Evolutionary conservation across 2,329 filamentous ascomycete species (phyloP).

Genomic region (Claviceps sorghi): DNA sequence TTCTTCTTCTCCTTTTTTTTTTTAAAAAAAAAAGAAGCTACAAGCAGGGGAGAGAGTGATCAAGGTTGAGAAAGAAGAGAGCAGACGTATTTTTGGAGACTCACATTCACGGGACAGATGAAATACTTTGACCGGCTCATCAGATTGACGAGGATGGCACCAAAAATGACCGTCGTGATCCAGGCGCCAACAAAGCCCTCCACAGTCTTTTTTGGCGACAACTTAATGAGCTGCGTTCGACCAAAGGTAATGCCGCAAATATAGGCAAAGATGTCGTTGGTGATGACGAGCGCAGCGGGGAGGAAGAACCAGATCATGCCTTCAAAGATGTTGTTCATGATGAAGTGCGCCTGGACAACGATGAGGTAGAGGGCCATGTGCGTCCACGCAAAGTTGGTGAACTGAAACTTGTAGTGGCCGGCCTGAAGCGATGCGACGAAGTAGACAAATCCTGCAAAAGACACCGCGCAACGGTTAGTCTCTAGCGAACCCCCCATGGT

Average conservation of each 20-base stretch:
- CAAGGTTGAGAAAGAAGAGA: too few species aligned
- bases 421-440: slow-evolving; percentile 92
- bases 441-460: slow-evolving; percentile 75
- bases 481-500: neutral
- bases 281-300: slow-evolving; percentile 86
- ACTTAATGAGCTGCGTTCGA: slow-evolving; percentile 88
- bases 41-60: too few species aligned
- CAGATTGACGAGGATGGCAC: slow-evolving; percentile 65
- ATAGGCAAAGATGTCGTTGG: slow-evolving; percentile 97
- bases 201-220: slow-evolving; percentile 97
- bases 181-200: slow-evolving; percentile 95
- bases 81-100: slow-evolving; percentile 13
- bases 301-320: slow-evolving; percentile 99
- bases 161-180: slow-evolving; percentile 86
- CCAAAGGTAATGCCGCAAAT: slow-evolving; percentile 96
- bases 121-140: slow-evolving; percentile 92
- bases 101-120: slow-evolving; percentile 83
- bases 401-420: slow-evolving; percentile 95
- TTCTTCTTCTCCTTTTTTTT: too few species aligned
- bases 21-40: too few species aligned
- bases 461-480: neutral
- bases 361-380: slow-evolving; percentile 98
- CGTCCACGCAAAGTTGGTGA: slow-evolving; percentile 98
- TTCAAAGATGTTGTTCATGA: slow-evolving; percentile 99
- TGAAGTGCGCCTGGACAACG: slow-evolving; percentile 94